Evolutionary conservation across 768 basidiomycete species (phyloP).

Genomic region (Phanerodontia chrysosporium): DNA sequence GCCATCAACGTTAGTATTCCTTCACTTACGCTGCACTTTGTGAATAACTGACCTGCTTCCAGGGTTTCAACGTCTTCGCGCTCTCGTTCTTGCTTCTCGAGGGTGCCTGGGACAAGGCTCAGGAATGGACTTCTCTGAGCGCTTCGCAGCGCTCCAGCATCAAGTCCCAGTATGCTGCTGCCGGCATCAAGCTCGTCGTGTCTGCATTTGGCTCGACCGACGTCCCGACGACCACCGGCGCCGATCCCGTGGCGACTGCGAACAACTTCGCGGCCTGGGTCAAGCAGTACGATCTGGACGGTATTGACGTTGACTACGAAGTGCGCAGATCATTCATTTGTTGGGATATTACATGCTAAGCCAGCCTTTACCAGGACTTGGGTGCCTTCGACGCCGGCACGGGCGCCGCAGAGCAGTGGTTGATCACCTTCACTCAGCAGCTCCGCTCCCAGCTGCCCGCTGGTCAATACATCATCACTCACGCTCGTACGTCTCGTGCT

Average conservation of each 20-base stretch:
- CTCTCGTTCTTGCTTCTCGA: slow-evolving; percentile 52
- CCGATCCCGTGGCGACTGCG: slow-evolving; percentile 59
- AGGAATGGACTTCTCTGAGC: slow-evolving; percentile 48
- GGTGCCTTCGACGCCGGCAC: slow-evolving; percentile 49
- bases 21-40: background rate
- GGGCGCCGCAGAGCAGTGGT: slow-evolving; percentile 47
- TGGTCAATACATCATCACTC: slow-evolving; percentile 33
- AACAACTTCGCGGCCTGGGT: slow-evolving; percentile 66
- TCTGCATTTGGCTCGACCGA: slow-evolving; percentile 57
- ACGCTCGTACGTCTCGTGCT: slow-evolving; percentile 26
- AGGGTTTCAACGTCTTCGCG: slow-evolving; percentile 59
- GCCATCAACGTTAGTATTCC: slow-evolving; percentile 34
- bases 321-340: slow-evolving; percentile 9
- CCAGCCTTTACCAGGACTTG: slow-evolving; percentile 51
- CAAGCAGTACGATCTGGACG: slow-evolving; percentile 54
- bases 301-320: slow-evolving; percentile 75
- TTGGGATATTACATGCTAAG: background rate
- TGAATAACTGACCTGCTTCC: background rate
- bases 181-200: slow-evolving; percentile 59
- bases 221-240: slow-evolving; percentile 48
- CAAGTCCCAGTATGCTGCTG: slow-evolving; percentile 50
- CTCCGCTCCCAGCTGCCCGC: slow-evolving; percentile 32
- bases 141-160: slow-evolving; percentile 41
- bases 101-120: slow-evolving; percentile 58
- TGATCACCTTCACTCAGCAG: slow-evolving; percentile 33